phyloP scores from a whole-genome alignment of 345 rosid species.

The Eucalyptus fibrosa region DNA sequence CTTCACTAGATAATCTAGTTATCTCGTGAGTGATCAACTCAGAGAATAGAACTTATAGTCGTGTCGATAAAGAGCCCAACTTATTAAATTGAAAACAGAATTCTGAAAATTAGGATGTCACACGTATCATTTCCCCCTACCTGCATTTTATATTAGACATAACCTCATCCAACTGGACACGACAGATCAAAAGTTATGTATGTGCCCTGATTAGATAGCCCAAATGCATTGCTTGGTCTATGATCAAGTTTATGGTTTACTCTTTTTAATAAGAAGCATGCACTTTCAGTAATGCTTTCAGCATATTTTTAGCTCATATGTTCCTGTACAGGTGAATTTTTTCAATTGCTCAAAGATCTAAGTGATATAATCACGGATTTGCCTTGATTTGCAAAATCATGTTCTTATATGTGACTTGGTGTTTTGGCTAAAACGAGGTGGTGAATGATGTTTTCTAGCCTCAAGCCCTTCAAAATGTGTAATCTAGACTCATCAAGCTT shows the following conservation, averaged over 20 bases:
- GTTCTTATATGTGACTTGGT: too few relatives aligned
- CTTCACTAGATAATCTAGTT: too few relatives aligned
- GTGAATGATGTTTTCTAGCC: too few relatives aligned
- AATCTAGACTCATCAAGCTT: too few relatives aligned
- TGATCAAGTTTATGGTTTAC: not conserved
- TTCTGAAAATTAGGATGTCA: too few relatives aligned
- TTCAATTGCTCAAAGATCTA: not conserved
- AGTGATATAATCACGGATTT: not conserved
- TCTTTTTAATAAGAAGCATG: not conserved
- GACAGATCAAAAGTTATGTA: not conserved
- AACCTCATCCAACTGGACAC: not conserved
- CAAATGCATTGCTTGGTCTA: not conserved
- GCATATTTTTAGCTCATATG: not conserved
- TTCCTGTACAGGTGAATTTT: not conserved
- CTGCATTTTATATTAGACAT: not conserved
- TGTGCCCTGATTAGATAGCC: not conserved
- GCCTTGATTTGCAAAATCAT: too few relatives aligned
- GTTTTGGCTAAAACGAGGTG: too few relatives aligned
- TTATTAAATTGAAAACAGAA: too few relatives aligned
- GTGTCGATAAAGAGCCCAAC: accelerated
- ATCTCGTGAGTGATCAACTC: too few relatives aligned
- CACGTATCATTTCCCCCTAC: not conserved
- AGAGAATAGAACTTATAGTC: too few relatives aligned
- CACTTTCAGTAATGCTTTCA: not conserved
- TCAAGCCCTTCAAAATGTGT: too few relatives aligned